Evolutionary conservation across 2,329 filamentous ascomycete species (phyloP).

Genomic region (Talaromyces atroroseus): DNA sequence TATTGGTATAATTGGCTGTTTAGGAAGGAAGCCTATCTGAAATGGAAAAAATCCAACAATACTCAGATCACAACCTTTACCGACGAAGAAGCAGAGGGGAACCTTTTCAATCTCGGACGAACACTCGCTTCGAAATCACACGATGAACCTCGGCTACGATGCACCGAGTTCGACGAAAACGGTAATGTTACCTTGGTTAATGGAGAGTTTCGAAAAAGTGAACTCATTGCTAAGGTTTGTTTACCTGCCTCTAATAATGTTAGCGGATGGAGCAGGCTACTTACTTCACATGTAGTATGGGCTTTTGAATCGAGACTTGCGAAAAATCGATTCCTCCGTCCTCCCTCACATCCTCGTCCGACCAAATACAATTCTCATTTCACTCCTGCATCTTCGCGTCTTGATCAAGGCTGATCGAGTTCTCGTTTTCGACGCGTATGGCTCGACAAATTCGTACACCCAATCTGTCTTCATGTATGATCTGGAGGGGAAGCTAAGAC

Average conservation of each 20-base stretch:
- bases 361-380: slow-evolving; percentile 87
- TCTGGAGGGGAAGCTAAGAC: slow-evolving; percentile 82
- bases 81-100: slow-evolving; percentile 55
- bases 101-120: slow-evolving; percentile 64
- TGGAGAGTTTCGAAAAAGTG: slow-evolving; percentile 95
- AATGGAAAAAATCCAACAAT: slow-evolving; percentile 33
- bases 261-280: background rate
- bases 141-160: slow-evolving; percentile 79
- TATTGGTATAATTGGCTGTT: slow-evolving; percentile 32
- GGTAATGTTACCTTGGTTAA: slow-evolving; percentile 90
- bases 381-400: slow-evolving; percentile 91
- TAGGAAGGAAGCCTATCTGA: slow-evolving; percentile 8
- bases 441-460: slow-evolving; percentile 87
- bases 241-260: slow-evolving; percentile 1
- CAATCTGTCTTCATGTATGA: slow-evolving; percentile 98
- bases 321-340: slow-evolving; percentile 95
- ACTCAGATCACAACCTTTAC: slow-evolving; percentile 48
- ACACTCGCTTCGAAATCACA: slow-evolving; percentile 69
- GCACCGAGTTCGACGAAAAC: slow-evolving; percentile 89
- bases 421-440: slow-evolving; percentile 92
- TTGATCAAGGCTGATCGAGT: slow-evolving; percentile 93
- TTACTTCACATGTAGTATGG: slow-evolving; percentile 60
- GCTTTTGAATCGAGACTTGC: slow-evolving; percentile 84
- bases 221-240: slow-evolving; percentile 84
- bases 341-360: slow-evolving; percentile 93